A percentile compares a stretch with the other conserved stretches of the same genome.
These are phyloP conservation scores for Vicia villosa DNA, from an alignment of 306 rosid genomes.

Conservation along the genomic window DNA sequence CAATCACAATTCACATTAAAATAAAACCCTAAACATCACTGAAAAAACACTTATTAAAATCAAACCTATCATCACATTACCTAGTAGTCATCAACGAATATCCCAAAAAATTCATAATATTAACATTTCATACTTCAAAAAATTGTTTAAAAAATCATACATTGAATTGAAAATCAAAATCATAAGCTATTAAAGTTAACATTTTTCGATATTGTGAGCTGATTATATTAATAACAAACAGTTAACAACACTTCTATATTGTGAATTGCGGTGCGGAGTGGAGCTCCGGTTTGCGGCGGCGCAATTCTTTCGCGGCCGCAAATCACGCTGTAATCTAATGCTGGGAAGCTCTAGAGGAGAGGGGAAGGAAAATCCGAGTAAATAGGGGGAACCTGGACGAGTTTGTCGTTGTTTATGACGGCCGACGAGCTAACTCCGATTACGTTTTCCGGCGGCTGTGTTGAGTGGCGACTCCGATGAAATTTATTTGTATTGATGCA, in stretches of 20 bases:
- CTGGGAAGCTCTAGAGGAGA: neutral
- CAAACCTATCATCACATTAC: neutral
- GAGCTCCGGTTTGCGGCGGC: too few species aligned
- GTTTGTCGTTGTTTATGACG: neutral
- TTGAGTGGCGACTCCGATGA: neutral
- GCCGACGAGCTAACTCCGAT: neutral
- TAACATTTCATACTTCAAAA: neutral
- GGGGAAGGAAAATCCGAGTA: neutral
- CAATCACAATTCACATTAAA: conserved; percentile 11
- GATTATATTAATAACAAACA: too few species aligned
- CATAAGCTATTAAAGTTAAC: too few species aligned
- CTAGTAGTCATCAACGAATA: neutral
- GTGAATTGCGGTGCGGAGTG: too few species aligned
- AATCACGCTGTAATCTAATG: too few species aligned
- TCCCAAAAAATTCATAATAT: neutral
- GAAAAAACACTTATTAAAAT: neutral
- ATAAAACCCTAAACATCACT: neutral
- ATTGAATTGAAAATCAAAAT: neutral
- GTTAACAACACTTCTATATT: too few species aligned
- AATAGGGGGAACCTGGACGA: neutral
- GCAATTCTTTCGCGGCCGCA: too few species aligned
- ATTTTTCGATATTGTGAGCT: too few species aligned
- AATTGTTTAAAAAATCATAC: neutral
- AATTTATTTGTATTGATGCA: neutral
- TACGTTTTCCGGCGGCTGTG: neutral